A percentile compares a stretch with the other conserved stretches of the same genome.
Conservation (phyloP, 441 rosid species). For the Gossypium laxum region DNA sequence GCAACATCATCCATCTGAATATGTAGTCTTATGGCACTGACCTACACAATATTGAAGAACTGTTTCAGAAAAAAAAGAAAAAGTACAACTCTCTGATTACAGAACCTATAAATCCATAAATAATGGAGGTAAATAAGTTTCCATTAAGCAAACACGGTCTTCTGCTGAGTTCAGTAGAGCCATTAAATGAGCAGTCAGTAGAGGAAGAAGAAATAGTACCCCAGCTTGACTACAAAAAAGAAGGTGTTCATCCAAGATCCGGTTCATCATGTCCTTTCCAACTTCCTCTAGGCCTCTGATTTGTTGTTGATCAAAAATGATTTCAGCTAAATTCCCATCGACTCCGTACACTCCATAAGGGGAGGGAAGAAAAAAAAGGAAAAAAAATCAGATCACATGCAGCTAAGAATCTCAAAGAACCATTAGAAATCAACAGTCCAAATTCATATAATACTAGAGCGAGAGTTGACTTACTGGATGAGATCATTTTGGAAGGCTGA, state of each 20-base stretch:
- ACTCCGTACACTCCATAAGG: slow-evolving; percentile 4
- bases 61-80: background rate
- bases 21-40: slow-evolving; percentile 30
- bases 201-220: slow-evolving; percentile 1
- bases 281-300: slow-evolving; percentile 2
- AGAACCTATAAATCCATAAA: too few species aligned
- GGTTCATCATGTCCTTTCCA: background rate
- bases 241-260: slow-evolving; percentile 37
- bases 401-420: background rate
- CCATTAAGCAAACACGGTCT: background rate
- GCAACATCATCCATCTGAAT: slow-evolving; percentile 33
- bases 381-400: background rate
- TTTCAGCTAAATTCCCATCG: background rate
- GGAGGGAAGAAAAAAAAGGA: background rate
- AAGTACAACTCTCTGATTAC: background rate
- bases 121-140: background rate
- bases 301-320: background rate
- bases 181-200: background rate
- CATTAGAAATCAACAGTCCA: slow-evolving; percentile 4
- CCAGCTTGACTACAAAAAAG: slow-evolving; percentile 31
- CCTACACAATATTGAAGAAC: slow-evolving; percentile 28
- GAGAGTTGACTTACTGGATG: slow-evolving; percentile 25
- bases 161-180: background rate
- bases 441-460: background rate
- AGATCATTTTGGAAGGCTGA: slow-evolving; percentile 32